A percentile compares a stretch with the other conserved stretches of the same genome.
Evolutionary conservation across 2,329 filamentous ascomycete species (phyloP).

Genomic region (Lachnellula subtilissima): DNA sequence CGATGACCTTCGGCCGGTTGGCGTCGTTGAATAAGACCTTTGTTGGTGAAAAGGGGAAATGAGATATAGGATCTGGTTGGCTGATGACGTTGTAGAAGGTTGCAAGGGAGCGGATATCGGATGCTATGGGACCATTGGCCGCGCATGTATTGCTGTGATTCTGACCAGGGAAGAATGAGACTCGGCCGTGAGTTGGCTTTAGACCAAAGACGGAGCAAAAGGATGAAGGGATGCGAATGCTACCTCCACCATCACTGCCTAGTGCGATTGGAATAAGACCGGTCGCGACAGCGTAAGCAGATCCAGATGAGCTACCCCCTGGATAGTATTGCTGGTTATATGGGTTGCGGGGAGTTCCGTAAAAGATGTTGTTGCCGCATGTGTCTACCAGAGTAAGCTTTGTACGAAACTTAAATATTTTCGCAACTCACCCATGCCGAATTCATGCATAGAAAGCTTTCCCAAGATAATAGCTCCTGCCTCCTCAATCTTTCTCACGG

Average conservation of each 20-base stretch:
- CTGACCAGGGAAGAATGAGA: constrained; percentile 36
- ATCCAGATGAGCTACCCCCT: constrained; percentile 88
- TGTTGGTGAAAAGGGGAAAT: constrained; percentile 54
- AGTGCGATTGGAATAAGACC: constrained; percentile 62
- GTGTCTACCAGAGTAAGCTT: constrained; percentile 51
- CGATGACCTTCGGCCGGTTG: constrained; percentile 40
- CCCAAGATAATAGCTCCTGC: constrained; percentile 69
- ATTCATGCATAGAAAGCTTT: constrained; percentile 82
- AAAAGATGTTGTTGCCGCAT: constrained; percentile 76
- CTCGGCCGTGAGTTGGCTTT: constrained; percentile 70
- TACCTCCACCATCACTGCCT: constrained; percentile 81
- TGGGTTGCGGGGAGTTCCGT: constrained; percentile 73
- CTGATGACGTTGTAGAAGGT: constrained; percentile 76
- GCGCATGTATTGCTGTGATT: constrained; percentile 48
- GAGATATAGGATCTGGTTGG: constrained; percentile 56
- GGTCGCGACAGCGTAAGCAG: constrained; percentile 73
- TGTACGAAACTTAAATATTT: background rate
- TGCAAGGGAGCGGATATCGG: constrained; percentile 70
- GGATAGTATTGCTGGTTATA: constrained; percentile 68
- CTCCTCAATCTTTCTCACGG: constrained; percentile 42
- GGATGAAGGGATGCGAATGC: constrained; percentile 39
- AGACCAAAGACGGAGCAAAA: constrained; percentile 60
- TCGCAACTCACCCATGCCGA: constrained; percentile 38
- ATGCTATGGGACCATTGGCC: constrained; percentile 70
- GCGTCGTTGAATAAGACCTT: background rate